These are phyloP conservation scores for Staphylotrichum longicolle DNA, from an alignment of 495 filamentous ascomycete species.

Conservation along the genomic window DNA sequence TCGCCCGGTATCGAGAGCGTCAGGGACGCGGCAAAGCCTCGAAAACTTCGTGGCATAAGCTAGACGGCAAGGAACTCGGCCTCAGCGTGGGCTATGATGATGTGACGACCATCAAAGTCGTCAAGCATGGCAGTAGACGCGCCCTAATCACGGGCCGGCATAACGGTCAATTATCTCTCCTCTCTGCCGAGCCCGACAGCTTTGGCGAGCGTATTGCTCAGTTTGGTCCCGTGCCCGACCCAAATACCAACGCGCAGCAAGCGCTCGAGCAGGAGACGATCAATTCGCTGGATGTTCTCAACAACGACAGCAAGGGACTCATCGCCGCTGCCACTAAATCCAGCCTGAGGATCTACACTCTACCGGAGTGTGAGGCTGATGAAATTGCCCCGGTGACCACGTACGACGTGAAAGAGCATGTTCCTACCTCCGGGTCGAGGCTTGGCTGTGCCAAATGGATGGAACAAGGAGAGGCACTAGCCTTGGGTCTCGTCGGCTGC, in stretches of 20 bases:
- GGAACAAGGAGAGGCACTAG: slow-evolving; percentile 36
- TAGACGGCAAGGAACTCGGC: slow-evolving; percentile 29
- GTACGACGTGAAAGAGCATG: slow-evolving; percentile 24
- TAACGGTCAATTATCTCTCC: slow-evolving; percentile 41
- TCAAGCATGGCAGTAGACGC: slow-evolving; percentile 28
- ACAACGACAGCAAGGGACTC: slow-evolving; percentile 13
- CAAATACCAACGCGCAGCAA: neutral
- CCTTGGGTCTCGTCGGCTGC: slow-evolving; percentile 37
- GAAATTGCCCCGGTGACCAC: slow-evolving; percentile 19
- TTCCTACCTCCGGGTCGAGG: slow-evolving; percentile 11
- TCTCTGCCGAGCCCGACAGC: slow-evolving; percentile 35
- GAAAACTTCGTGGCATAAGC: slow-evolving; percentile 33
- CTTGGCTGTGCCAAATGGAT: slow-evolving; percentile 40
- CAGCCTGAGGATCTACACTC: slow-evolving; percentile 33
- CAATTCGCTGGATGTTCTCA: slow-evolving; percentile 36
- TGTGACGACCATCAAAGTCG: slow-evolving; percentile 38
- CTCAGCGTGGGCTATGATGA: slow-evolving; percentile 42
- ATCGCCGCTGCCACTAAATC: slow-evolving; percentile 33
- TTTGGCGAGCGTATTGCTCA: slow-evolving; percentile 36
- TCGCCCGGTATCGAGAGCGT: slow-evolving; percentile 35
- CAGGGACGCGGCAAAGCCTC: slow-evolving; percentile 16
- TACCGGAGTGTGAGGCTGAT: slow-evolving; percentile 20
- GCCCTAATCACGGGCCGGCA: slow-evolving; percentile 43
- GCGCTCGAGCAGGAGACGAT: slow-evolving; percentile 30
- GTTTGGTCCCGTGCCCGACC: slow-evolving; percentile 24